Base-by-base conservation (phyloP, 2,329 filamentous ascomycete genomes). In the Colletotrichum tofieldiae region DNA sequence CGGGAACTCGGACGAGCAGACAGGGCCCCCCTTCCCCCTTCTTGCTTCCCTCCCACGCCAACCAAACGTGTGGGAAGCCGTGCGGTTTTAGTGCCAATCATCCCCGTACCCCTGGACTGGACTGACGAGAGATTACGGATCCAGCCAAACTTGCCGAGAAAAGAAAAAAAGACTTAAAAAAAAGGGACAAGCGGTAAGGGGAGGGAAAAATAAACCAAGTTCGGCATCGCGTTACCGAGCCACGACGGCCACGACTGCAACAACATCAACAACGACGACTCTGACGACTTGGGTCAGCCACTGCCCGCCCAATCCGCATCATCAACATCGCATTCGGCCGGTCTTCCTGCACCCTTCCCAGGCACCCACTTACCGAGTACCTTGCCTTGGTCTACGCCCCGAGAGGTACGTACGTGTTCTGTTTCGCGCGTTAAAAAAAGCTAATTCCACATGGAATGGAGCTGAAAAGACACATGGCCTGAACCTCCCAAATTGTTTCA, bases 401-500 rank as follows among this genome's bases (percentile, higher is more conserved):
- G 18, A 18, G 14, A 62, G 35, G 37, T 64, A 60, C 59, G 59
- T 69, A 69, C 39, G 52, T 58, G 65, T 49, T 71, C 41, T 37
- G 64, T 56, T 35, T 43, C 39, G 41, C 69, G 65, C 54, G 54
- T 72, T 39, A 37, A 54, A 45, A 58, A 72, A 72, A 64, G 54
- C 65, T 65, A 69, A 72, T 59, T 60, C 65, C 56, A 49, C n/a
- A 54, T 39, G 69, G 69, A 72, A 72, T 72, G 69, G 69, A 69
- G 69, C 69, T 65, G 65, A 64, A 69, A 72, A 72, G 69, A 72
- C 69, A 72, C 58, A 72, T 72, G 65, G 69, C 69, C 69, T 64
- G 47, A 72, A 72, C 69, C 59, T 37, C 23, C 59, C 47, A 41
- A 59, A 72, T 49, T 72, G 69, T 72, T 72, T 72, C 69, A 72